These are phyloP conservation scores for Lagenidium sp. DNA, from an alignment of 352 stramenopile species.

Conservation along the genomic window DNA sequence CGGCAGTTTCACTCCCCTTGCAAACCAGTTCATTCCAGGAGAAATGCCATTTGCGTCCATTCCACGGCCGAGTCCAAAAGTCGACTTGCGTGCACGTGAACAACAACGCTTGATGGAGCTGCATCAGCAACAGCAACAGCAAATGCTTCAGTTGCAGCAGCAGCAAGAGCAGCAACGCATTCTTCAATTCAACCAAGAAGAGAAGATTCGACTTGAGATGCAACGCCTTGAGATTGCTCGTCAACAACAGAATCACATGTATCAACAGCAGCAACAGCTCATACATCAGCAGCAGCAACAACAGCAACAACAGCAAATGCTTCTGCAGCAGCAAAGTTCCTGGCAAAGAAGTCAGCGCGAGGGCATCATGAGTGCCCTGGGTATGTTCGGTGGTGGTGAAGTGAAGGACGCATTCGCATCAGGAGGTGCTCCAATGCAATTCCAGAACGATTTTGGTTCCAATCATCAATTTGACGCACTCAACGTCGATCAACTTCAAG, in stretches of 20 bases:
- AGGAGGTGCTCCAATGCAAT: too few relatives aligned
- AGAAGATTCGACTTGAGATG: slow-evolving; percentile 81
- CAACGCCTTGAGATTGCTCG: slow-evolving; percentile 62
- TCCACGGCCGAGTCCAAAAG: slow-evolving; percentile 20
- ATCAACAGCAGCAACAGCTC: slow-evolving; percentile 40
- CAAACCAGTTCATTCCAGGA: slow-evolving; percentile 64
- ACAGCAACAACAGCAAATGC: slow-evolving; percentile 60
- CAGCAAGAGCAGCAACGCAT: slow-evolving; percentile 67
- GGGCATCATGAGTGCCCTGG: slow-evolving; percentile 68
- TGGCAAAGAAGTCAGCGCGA: slow-evolving; percentile 70
- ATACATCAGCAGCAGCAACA: slow-evolving; percentile 45
- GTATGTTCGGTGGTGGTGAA: slow-evolving; percentile 47
- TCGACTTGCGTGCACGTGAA: slow-evolving; percentile 20
- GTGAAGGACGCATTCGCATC: slow-evolving; percentile 3
- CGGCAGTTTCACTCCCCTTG: slow-evolving; percentile 59
- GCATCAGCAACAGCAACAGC: slow-evolving; percentile 60
- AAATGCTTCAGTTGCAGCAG: slow-evolving; percentile 52
- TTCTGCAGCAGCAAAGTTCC: slow-evolving; percentile 65
- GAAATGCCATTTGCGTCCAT: slow-evolving; percentile 53
- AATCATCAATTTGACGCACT: too few relatives aligned
- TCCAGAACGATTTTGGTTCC: too few relatives aligned
- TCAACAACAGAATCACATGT: slow-evolving; percentile 55
- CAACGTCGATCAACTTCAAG: too few relatives aligned
- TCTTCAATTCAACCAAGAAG: slow-evolving; percentile 53
- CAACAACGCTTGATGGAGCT: slow-evolving; percentile 51